Base-by-base conservation (phyloP, 1,284 basidiomycete genomes). In the Rhodofomes roseus region DNA sequence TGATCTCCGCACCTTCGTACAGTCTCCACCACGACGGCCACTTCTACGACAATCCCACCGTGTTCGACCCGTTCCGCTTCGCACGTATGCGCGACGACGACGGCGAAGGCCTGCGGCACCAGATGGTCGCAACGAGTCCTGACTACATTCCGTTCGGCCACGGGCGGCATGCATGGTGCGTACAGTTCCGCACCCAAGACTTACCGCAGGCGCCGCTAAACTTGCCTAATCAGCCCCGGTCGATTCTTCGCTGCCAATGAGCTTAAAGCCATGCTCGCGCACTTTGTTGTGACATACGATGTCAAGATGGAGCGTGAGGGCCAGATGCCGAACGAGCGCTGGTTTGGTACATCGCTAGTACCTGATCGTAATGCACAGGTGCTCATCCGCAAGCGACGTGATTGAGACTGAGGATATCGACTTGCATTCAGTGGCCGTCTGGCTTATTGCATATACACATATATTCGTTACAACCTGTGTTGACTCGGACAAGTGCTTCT, bases 91-190 rank as follows among this genome's bases (percentile, higher is more conserved):
- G 62, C 31, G 61, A 58, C 11, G 53, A 29, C 29, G 66, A 71
- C 1, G 66, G 66, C 4, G 67, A 68, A 46, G 61, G 62, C 9
- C 61, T 44, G 12, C 66, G 66, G 57, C 64, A 70, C 43, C 66
- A 70, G 60, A 58, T 66, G 20, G 66, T 70, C 27, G 62, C 62
- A 27, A 67, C 66, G 20, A 66, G 61, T 20, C 2, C 56, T 0
- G 68, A 71, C 11, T 68, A 66, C 50, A 29, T 72, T 6, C 18
- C 65, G 18, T 73, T 71, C 41, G 71, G 72, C 9, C 63, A 70
- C 39, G 72, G 71, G 11, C 64, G 62, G 34, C 67, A 69, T 59
- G 66, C 64, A 8, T 72, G 71, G 70, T 71, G 54, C 12, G 68
- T 66, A 12, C 27, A 23, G 11, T 7, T 3, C 22, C 25, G 29